phyloP scores from a whole-genome alignment of 805 yeast species.

The Isabelozyma pseudorhagii region DNA sequence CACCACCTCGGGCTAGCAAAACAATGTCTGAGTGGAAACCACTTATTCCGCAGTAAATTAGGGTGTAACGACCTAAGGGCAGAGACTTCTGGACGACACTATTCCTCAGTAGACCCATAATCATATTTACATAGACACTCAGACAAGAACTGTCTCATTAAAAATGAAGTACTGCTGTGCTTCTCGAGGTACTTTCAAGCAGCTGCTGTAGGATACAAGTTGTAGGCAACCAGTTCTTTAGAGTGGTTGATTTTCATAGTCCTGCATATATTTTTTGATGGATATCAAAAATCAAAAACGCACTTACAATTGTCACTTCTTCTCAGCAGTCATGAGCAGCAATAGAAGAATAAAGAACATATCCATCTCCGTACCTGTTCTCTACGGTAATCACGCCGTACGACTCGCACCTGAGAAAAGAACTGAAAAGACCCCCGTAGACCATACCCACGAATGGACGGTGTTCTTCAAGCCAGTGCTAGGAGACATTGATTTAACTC shows the following conservation, averaged over 20 bases:
- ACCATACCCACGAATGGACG: conserved; percentile 96
- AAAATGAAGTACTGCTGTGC: too few species aligned
- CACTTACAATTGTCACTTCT: neutral
- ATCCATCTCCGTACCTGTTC: conserved; percentile 41
- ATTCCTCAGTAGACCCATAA: neutral
- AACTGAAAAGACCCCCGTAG: conserved; percentile 55
- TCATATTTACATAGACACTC: neutral
- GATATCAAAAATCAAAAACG: too few species aligned
- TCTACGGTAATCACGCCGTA: conserved; percentile 40
- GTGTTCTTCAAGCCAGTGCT: conserved; percentile 78
- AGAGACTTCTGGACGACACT: neutral
- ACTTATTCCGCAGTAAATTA: conserved; percentile 41
- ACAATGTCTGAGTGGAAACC: conserved; percentile 52
- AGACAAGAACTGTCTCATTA: too few species aligned
- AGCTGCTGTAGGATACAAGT: too few species aligned
- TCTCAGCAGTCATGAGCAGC: conserved; percentile 9
- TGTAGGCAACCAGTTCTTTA: too few species aligned
- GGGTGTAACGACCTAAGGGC: neutral
- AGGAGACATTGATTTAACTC: conserved; percentile 71
- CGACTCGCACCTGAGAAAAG: conserved; percentile 35
- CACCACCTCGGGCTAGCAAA: conserved; percentile 9
- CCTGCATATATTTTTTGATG: neutral
- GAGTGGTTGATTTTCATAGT: neutral
- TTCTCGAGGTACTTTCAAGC: too few species aligned
- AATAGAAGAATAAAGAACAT: conserved; percentile 25